Conservation (phyloP, 75 land plant genomes). For the Azolla pinnata region DNA sequence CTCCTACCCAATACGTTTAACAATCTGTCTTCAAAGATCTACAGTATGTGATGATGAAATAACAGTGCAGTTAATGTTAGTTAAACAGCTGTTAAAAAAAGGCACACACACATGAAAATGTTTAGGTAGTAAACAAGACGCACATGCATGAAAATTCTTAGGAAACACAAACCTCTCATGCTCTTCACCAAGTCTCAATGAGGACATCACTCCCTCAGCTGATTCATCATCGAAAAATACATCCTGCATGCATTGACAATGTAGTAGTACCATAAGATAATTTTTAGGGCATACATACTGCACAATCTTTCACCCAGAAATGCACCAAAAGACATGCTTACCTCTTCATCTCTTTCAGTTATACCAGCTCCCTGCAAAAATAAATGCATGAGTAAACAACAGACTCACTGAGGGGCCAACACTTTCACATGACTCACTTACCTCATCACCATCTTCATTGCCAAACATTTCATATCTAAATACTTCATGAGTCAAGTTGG, state of each 20-base stretch:
- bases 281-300: too few species aligned
- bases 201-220: slow-evolving; percentile 93
- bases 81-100: too few species aligned
- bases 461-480: slow-evolving; percentile 71
- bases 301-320: not conserved
- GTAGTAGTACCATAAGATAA: too few species aligned
- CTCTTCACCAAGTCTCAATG: slow-evolving; percentile 87
- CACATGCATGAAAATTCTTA: too few species aligned
- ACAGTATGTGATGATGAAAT: too few species aligned
- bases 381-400: not conserved
- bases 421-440: slow-evolving; percentile 2
- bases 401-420: not conserved
- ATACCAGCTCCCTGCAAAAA: slow-evolving; percentile 57
- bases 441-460: slow-evolving; percentile 69
- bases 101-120: too few species aligned
- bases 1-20: too few species aligned
- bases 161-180: slow-evolving; percentile 58
- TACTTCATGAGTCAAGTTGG: slow-evolving; percentile 66
- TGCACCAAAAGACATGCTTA: slow-evolving; percentile 13
- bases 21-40: too few species aligned
- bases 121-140: too few species aligned
- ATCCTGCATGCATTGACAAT: slow-evolving; percentile 76
- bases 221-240: slow-evolving; percentile 98
- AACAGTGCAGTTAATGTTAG: too few species aligned
- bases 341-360: slow-evolving; percentile 94